Conservation (phyloP, 148 eudicot genomes). For the Chenopodium quinoa region DNA sequence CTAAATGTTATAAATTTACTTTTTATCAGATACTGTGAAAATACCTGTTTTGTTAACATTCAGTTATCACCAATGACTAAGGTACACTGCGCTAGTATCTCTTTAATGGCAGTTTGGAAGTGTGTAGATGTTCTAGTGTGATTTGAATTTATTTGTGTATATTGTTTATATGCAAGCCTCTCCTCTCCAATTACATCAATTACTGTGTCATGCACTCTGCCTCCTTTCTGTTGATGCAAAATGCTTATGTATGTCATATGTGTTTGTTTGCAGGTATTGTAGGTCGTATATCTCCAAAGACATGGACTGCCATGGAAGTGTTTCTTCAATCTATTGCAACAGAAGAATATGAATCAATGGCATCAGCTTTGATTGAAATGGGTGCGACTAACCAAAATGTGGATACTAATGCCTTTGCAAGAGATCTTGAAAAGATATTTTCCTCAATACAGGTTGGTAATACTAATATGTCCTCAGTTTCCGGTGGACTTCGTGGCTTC, state of each 20-base stretch:
- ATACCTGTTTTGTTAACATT: not conserved
- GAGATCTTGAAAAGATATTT: constrained; percentile 79
- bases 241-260: not conserved
- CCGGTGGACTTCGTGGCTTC: not conserved
- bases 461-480: not conserved
- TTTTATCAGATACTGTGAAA: not conserved
- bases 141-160: not conserved
- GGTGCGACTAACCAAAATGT: constrained; percentile 83
- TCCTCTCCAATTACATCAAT: not conserved
- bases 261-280: constrained; percentile 66
- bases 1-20: not conserved
- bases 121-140: not conserved
- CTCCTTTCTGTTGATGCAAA: constrained; percentile 2
- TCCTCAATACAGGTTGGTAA: constrained; percentile 71
- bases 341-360: constrained; percentile 86
- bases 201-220: not conserved
- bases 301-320: constrained; percentile 92
- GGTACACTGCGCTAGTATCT: not conserved
- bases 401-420: constrained; percentile 75
- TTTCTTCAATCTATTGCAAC: constrained; percentile 79
- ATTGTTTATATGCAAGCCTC: not conserved
- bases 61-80: not conserved
- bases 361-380: constrained; percentile 87
- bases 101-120: not conserved
- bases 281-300: constrained; percentile 91